Conservation (phyloP, 129 eudicot species). For the Artemisia argyi region DNA sequence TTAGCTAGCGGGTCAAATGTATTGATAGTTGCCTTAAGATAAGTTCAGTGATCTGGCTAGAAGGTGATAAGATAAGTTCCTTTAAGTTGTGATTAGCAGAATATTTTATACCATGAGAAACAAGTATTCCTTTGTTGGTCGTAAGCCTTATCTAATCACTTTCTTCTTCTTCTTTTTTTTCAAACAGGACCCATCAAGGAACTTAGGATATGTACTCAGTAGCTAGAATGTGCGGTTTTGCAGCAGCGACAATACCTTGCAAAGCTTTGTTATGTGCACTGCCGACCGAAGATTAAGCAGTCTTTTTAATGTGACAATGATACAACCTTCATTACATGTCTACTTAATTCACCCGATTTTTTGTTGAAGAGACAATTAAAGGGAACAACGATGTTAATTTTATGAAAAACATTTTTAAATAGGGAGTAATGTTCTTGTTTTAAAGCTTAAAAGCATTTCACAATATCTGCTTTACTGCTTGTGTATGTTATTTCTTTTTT, state of each 20-base stretch:
- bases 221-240: slow-evolving; percentile 4
- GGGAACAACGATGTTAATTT: slow-evolving; percentile 3
- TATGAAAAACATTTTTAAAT: background rate
- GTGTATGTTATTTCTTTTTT: background rate
- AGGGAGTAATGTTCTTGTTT: background rate
- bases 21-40: background rate
- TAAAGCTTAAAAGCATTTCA: background rate
- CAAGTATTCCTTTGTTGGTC: background rate
- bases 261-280: background rate
- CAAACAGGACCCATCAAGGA: slow-evolving; percentile 18
- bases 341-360: slow-evolving; percentile 2
- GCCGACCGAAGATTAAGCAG: slow-evolving; percentile 5
- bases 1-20: background rate
- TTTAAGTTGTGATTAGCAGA: background rate
- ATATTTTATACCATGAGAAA: background rate
- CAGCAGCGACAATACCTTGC: background rate
- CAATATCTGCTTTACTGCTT: background rate
- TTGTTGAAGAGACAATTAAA: slow-evolving; percentile 13
- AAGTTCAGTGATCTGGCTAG: background rate
- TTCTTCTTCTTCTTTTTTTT: background rate
- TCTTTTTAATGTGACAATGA: slow-evolving; percentile 12
- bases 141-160: background rate
- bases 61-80: background rate
- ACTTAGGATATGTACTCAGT: slow-evolving; percentile 17
- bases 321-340: slow-evolving; percentile 2